phyloP scores from a whole-genome alignment of 139 green algal species.

The Volvox reticuliferus region DNA sequence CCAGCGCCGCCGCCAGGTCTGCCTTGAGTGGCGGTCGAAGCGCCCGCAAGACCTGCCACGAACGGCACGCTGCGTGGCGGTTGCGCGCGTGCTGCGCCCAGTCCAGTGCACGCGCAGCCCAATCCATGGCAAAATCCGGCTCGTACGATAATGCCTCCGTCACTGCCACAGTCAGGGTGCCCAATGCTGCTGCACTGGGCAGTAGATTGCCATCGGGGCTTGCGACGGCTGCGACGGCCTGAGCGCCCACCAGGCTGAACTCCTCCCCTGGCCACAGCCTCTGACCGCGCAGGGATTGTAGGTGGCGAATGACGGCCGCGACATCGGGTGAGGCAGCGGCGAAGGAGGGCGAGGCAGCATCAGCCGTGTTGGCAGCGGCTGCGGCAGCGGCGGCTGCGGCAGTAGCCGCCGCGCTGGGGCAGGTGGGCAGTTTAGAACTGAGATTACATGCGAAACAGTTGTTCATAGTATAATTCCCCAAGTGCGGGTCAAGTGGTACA shows the following conservation, averaged over 20 bases:
- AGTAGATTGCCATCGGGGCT: conserved; percentile 10
- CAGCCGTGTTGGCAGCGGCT: not conserved
- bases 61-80: conserved; percentile 78
- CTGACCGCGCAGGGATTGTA: conserved; percentile 83
- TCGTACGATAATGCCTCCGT: conserved; percentile 54
- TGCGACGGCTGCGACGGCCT: conserved; percentile 23
- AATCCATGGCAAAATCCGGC: not conserved
- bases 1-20: conserved; percentile 78
- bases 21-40: conserved; percentile 75
- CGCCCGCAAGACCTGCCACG: conserved; percentile 86
- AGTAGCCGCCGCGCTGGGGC: not conserved
- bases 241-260: not conserved
- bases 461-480: no score
- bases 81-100: conserved; percentile 81
- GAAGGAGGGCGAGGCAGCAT: not conserved
- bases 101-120: conserved; percentile 55
- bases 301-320: conserved; percentile 53
- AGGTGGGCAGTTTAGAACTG: not conserved
- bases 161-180: conserved; percentile 61
- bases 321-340: not conserved
- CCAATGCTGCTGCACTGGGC: conserved; percentile 45
- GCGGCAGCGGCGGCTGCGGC: not conserved
- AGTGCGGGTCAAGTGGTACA: no score
- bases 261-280: conserved; percentile 86
- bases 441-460: not conserved